Evolutionary conservation across 2,329 filamentous ascomycete genomes (phyloP), one percentile per base, ranked within the genome.

Genomic region (Dothistroma pini): DNA sequence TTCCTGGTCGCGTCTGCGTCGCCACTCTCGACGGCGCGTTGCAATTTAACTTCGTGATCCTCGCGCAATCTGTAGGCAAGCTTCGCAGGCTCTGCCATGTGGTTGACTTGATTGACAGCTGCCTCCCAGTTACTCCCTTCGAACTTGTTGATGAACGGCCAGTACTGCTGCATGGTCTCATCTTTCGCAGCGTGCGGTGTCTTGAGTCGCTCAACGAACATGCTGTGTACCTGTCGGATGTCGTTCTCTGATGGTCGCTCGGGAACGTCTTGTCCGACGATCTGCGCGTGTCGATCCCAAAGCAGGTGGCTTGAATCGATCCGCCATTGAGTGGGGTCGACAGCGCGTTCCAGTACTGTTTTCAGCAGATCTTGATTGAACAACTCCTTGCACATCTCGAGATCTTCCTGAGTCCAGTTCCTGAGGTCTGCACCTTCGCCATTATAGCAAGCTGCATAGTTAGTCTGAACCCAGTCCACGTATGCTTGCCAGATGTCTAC

Each of bases 121-220:
- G 82, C 79, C 72, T 95, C 90, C 80, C 88, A 93, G 55, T 85
- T 84, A 71, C 89, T 87, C 21, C 67, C 67, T 49, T 74, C 68
- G 72, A 90, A 89, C 56, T 86, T 85, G 56, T 88, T 88, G 38
- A 92, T 77, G 69, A 93, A 91, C 34, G 83, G 85, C 56, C 89
- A 92, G 71, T 90, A 92, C 70, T 83, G 83, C 68, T 89, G 86
- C 48, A 88, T 87, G 0, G 90, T 93, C 38, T 88, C 83, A 56
- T 89, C 85, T 87, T 89, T 93, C 21, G 85, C 85, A 1, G 85
- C 78, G 70, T 95, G 91, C 0, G 90, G 90, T n/a, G 84, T 84
- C 63, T 83, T 78, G 6, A 96, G 80, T 48, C 91, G 86, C 68
- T 89, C 83, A 65, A 86, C 81, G 74, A 89, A 93, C 49, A 91